Evolutionary conservation across 805 yeast species (phyloP), one percentile per base, ranked within the genome.

Genomic region (Nakazawaea ambrosiae): DNA sequence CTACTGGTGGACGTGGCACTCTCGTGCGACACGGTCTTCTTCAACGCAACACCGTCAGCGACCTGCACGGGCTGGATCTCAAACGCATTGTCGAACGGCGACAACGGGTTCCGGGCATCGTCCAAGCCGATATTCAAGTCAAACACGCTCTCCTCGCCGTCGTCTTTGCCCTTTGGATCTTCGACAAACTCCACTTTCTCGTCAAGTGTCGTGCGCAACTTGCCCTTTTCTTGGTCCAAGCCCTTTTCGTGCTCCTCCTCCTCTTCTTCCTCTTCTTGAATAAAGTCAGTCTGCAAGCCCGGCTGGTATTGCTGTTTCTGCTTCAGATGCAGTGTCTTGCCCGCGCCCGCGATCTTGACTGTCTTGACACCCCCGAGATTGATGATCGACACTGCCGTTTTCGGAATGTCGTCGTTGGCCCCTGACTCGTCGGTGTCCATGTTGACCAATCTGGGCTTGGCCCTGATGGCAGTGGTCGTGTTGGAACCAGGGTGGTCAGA

Each of bases 381-480:
- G 12, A 31, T 25, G n/a, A 36, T 31, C 15, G 37, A 32, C 11
- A 32, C 38, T 7, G 35, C 38, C 7, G 37, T 38, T 18, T 26
- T 37, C 20, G 41, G 38, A 12, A 11, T 19, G 30, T 36, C 23
- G 11, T 16, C 36, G 5, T 19, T 20, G 14, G 16, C 28, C 5
- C 16, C 15, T 16, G n/a, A 12, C 7, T 36, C 41, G 9, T 38
- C 39, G 4, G 20, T 37, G 17, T 33, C 39, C 3, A 39, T 26
- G 37, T 69, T 68, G n/a, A 85, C 81, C 43, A 85, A 63, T 46
- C 71, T 70, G 1, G 95, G 92, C 50, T 71, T 76, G 2, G 84
- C 92, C 42, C 80, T 72, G 40, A 83, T 80, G 2, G 92, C 94
- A 0, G 88, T 82, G 52, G 80, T 81, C 26, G 80, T 72, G 16